Percentiles rank a stretch among this genome's conserved stretches.
Evolutionary conservation across 106 monocot genomes (phyloP).

Genomic region (Cymbidium sinense): DNA sequence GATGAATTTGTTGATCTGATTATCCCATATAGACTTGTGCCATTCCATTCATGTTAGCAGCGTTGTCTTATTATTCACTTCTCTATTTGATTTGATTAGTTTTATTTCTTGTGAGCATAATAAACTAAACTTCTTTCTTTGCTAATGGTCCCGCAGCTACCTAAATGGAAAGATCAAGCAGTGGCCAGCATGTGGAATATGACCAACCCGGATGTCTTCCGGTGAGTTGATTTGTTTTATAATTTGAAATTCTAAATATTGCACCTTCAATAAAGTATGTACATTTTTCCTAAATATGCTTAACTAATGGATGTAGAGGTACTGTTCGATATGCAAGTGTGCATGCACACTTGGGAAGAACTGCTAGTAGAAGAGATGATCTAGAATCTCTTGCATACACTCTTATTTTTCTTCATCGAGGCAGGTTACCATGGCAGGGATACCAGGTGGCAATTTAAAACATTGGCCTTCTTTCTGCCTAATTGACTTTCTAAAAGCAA

Average conservation of each 20-base stretch:
- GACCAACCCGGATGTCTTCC: slow-evolving; percentile 84
- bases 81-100: background rate
- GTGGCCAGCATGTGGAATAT: slow-evolving; percentile 66
- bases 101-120: background rate
- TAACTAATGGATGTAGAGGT: slow-evolving; percentile 36
- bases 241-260: background rate
- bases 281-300: background rate
- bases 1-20: background rate
- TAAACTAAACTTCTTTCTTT: background rate
- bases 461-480: background rate
- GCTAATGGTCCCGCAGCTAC: slow-evolving; percentile 39
- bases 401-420: slow-evolving; percentile 69
- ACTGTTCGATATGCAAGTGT: slow-evolving; percentile 91
- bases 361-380: slow-evolving; percentile 89
- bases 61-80: background rate
- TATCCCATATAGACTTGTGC: background rate
- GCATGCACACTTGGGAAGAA: slow-evolving; percentile 87
- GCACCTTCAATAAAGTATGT: background rate
- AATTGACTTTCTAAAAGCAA: slow-evolving; percentile 5
- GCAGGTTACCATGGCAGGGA: slow-evolving; percentile 87
- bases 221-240: slow-evolving; percentile 19
- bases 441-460: slow-evolving; percentile 51
- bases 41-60: background rate
- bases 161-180: slow-evolving; percentile 68
- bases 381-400: slow-evolving; percentile 94